Evolutionary conservation across 257 asterid genomes (phyloP).

Genomic region (Solanum corneliomulleri): DNA sequence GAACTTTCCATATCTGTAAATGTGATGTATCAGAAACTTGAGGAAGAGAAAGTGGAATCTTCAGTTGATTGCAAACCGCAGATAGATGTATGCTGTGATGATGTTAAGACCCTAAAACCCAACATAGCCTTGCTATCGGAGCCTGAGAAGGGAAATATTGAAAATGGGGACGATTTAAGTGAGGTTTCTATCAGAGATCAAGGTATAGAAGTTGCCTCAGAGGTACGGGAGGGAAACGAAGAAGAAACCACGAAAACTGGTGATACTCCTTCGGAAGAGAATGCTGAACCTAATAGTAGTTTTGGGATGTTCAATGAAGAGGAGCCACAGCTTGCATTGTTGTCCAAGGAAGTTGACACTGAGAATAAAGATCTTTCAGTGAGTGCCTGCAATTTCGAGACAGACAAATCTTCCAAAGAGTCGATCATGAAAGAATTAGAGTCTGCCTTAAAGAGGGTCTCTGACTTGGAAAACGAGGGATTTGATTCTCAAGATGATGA

Average conservation of each 20-base stretch:
- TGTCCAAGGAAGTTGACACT: neutral
- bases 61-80: conserved; percentile 20
- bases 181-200: conserved; percentile 26
- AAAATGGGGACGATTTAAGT: conserved; percentile 20
- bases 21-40: conserved; percentile 55
- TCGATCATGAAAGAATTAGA: conserved; percentile 54
- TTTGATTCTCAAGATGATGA: conserved; percentile 39
- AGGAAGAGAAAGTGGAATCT: conserved; percentile 35
- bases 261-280: conserved; percentile 1
- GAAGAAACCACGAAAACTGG: neutral
- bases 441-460: conserved; percentile 36
- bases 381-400: conserved; percentile 4
- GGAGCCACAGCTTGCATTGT: neutral
- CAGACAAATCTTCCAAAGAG: conserved; percentile 28
- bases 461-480: conserved; percentile 41
- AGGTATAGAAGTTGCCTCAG: conserved; percentile 9
- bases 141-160: conserved; percentile 12
- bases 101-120: conserved; percentile 15
- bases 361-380: conserved; percentile 5
- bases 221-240: conserved; percentile 9
- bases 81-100: conserved; percentile 18
- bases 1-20: conserved; percentile 48
- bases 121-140: neutral
- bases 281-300: neutral
- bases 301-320: conserved; percentile 8